Conservation (phyloP, 768 basidiomycete species). For the Suillus tomentosus region DNA sequence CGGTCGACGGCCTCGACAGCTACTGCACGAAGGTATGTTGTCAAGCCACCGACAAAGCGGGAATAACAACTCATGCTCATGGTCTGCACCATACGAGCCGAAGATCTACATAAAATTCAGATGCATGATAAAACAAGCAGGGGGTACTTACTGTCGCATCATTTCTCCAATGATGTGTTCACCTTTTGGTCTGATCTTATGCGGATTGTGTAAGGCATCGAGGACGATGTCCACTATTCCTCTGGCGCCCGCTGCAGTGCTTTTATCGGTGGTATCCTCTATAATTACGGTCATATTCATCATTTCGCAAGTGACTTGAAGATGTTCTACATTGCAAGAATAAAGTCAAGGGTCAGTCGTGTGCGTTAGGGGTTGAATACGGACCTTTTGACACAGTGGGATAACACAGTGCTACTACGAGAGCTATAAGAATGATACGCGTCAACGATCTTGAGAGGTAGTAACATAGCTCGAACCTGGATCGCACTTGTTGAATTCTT, state of each 20-base stretch:
- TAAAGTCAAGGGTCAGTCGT: background rate
- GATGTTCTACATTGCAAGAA: slow-evolving; percentile 20
- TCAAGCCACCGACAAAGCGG: no score
- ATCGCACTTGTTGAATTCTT: slow-evolving; percentile 42
- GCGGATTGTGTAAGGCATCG: background rate
- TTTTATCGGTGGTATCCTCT: no score
- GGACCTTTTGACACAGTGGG: slow-evolving; percentile 12
- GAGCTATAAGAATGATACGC: background rate
- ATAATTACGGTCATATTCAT: slow-evolving; percentile 22
- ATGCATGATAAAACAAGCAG: background rate
- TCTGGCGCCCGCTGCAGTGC: background rate
- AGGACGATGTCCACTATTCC: slow-evolving; percentile 10
- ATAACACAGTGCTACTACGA: slow-evolving; percentile 9
- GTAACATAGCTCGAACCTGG: slow-evolving; percentile 30
- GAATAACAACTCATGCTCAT: no score
- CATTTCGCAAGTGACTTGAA: slow-evolving; percentile 32
- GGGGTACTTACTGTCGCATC: no score
- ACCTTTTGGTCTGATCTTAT: no score
- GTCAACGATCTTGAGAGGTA: background rate
- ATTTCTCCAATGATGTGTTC: no score
- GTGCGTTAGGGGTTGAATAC: background rate
- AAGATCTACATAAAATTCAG: no score
- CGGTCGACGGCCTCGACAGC: no score
- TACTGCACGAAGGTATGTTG: no score
- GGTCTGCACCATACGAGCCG: no score